Conservation (phyloP, 2,329 filamentous ascomycete genomes). For the Colletotrichum orbiculare region DNA sequence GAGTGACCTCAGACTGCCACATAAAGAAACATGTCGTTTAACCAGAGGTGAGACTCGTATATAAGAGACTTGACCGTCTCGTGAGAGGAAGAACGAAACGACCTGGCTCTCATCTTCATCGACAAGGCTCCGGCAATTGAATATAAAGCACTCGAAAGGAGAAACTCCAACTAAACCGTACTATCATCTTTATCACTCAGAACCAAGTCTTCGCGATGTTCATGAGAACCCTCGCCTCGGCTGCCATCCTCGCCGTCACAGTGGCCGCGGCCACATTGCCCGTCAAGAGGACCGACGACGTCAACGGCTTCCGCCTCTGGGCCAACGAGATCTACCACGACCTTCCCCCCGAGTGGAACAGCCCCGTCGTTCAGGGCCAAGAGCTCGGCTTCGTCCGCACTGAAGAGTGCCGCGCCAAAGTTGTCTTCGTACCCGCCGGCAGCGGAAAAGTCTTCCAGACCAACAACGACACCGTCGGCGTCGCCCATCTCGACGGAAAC, state of each 20-base stretch:
- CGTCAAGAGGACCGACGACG: neutral
- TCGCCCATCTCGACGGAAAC: slow-evolving; percentile 6
- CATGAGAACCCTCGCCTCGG: neutral
- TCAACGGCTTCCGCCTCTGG: slow-evolving; percentile 15
- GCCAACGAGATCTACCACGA: slow-evolving; percentile 22
- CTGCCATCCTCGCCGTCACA: neutral
- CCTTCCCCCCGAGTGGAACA: neutral
- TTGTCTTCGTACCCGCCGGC: slow-evolving; percentile 5
- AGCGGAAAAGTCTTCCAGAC: slow-evolving; percentile 3
- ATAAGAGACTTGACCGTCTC: neutral
- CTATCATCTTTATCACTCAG: neutral
- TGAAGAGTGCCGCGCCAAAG: slow-evolving; percentile 1
- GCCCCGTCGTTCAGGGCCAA: slow-evolving; percentile 7
- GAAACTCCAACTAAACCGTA: neutral
- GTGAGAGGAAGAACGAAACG: neutral
- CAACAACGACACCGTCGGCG: slow-evolving; percentile 12
- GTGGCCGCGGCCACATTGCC: neutral
- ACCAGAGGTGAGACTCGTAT: neutral
- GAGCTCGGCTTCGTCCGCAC: slow-evolving; percentile 13
- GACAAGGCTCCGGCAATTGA: no score
- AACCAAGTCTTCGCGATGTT: slow-evolving; percentile 1
- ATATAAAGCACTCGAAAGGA: neutral
- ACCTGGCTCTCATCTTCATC: neutral
- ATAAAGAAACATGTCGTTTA: no score
- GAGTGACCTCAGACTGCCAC: no score